Evolutionary conservation across 208 protist genomes (phyloP), one percentile per base, ranked within the genome.

Genomic region (Phytomonas francai): DNA sequence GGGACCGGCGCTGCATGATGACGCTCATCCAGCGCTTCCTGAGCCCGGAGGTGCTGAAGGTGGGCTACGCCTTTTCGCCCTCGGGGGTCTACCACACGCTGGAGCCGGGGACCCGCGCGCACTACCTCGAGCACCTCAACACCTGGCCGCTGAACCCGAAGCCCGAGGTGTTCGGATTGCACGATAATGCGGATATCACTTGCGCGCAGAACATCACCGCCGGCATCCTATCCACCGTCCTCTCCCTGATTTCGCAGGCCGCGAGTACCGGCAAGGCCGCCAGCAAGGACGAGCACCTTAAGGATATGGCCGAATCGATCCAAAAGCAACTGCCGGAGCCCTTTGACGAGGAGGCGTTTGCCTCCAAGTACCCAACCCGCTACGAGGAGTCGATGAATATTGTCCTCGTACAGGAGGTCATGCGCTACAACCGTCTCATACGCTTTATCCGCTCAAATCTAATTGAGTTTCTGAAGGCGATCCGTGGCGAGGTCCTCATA

Each of bases 101-200:
- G 64, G 88, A 91, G 63, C 89, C 96, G 14, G 82, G 87, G 45
- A 89, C 91, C 71, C 87, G 95, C 32, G 66, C 67, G 22, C 72
- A 90, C 72, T 97, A 97, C 81, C 68, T 98, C 11, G 80, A 88
- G 19, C 87, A 97, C 72, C 64, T 98, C 56, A 74, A 83, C 68
- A 61, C 71, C n/a, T 97, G 97, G 84, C 97, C 97, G 22, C 73
- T 97, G 36, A 96, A 98, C 71, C 93, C 96, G 22, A 79, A 86
- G 32, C 97, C 97, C 1, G 96, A 98, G 77, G 87, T 98, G 33
- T 99, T 99, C 72, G 97, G 97, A 7, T 73, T 99, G 61, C 97
- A 98, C 82, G 92, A 97, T 31, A 99, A 99, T 70, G 97, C 97
- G 16, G 95, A 99, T 74, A 98, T 98, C 71, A 98, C 96, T 12